These are phyloP conservation scores for Gossypium sturtianum DNA, from an alignment of 345 rosid genomes.

Conservation along the genomic window DNA sequence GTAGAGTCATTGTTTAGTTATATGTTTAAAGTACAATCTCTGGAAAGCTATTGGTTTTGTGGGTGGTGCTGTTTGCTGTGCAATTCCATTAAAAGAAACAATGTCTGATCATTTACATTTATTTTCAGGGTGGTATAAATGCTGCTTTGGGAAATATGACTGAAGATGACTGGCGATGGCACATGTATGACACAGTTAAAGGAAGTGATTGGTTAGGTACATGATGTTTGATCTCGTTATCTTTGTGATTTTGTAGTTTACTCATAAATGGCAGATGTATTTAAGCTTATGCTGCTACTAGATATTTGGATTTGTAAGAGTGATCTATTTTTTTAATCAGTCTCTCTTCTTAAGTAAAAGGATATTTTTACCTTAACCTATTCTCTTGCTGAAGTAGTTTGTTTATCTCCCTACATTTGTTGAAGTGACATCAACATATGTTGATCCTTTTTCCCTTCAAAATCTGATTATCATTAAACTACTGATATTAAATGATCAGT, in stretches of 20 bases:
- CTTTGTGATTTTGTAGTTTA: not conserved
- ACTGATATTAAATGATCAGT: not conserved
- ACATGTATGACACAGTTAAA: constrained; percentile 98
- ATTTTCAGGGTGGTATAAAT: constrained; percentile 91
- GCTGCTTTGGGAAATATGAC: constrained; percentile 97
- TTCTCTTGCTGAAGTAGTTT: not conserved
- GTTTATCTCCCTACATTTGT: not conserved
- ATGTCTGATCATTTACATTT: not conserved
- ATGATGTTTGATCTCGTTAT: not conserved
- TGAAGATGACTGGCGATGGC: constrained; percentile 99
- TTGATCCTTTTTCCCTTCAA: not conserved
- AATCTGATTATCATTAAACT: not conserved
- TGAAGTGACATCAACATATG: not conserved
- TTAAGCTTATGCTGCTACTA: not conserved
- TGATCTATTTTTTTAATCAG: not conserved
- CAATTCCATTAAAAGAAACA: not conserved
- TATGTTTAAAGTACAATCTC: not conserved
- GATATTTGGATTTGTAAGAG: not conserved
- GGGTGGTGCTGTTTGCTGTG: not conserved
- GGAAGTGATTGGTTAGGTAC: constrained; percentile 99
- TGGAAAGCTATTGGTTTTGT: not conserved
- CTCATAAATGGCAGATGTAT: not conserved
- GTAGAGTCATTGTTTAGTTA: not conserved
- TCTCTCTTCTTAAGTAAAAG: not conserved
- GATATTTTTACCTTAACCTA: not conserved